phyloP scores from a whole-genome alignment of 306 rosid species.

The Pyrus betulifolia region DNA sequence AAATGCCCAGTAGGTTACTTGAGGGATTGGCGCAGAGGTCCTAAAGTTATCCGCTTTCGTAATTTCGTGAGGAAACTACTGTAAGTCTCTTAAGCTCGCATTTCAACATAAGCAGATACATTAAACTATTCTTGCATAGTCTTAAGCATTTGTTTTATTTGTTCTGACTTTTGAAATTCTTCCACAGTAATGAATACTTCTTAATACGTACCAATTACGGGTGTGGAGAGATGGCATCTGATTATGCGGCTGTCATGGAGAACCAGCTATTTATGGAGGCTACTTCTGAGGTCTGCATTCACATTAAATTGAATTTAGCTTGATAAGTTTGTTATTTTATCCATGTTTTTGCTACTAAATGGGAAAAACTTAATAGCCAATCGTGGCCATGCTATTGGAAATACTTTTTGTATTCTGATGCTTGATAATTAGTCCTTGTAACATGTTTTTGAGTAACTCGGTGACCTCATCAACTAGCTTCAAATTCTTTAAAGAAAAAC shows the following conservation, averaged over 20 bases:
- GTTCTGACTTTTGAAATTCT: slow-evolving; percentile 14
- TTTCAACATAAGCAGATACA: neutral
- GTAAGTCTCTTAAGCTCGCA: slow-evolving; percentile 20
- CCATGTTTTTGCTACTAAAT: neutral
- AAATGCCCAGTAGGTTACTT: slow-evolving; percentile 1
- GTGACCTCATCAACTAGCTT: neutral
- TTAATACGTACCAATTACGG: neutral
- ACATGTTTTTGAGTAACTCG: neutral
- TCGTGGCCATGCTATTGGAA: neutral
- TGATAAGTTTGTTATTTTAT: neutral
- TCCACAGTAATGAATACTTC: slow-evolving; percentile 5
- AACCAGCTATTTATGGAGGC: slow-evolving; percentile 17
- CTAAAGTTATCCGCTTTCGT: neutral
- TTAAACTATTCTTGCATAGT: neutral
- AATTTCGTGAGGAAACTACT: neutral
- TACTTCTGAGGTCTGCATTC: slow-evolving; percentile 35
- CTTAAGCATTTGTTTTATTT: neutral
- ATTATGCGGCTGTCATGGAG: slow-evolving; percentile 13
- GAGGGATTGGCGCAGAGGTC: slow-evolving; percentile 21
- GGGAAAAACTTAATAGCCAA: neutral
- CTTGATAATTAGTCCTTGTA: neutral
- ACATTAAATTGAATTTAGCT: neutral
- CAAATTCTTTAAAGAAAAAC: neutral
- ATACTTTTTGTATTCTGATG: neutral
- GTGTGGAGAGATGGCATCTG: neutral